These are phyloP conservation scores for Thecamonas trahens DNA, from an alignment of 78 protist genomes.

Conservation along the genomic window DNA sequence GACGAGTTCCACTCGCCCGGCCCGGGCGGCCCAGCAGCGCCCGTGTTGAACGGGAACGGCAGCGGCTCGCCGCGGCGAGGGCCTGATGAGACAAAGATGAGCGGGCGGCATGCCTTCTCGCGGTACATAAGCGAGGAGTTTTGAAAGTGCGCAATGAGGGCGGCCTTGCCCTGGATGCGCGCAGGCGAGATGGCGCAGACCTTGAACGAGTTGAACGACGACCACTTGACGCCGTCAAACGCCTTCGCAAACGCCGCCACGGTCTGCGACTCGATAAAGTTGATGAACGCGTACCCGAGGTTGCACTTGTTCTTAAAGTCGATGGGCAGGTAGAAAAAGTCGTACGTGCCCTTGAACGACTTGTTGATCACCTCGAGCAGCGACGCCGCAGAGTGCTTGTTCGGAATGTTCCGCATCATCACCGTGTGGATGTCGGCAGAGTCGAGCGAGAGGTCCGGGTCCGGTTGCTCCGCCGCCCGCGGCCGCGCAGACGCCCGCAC, in stretches of 20 bases:
- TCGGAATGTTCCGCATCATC: conserved; percentile 56
- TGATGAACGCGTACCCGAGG: conserved; percentile 53
- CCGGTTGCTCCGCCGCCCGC: too few relatives aligned
- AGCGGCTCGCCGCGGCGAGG: neutral
- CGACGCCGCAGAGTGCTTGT: conserved; percentile 29
- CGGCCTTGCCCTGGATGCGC: conserved; percentile 23
- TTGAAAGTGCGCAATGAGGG: conserved; percentile 31
- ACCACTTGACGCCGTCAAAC: conserved; percentile 21
- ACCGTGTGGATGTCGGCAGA: too few relatives aligned
- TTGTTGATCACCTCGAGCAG: conserved; percentile 18
- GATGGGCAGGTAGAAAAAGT: conserved; percentile 49
- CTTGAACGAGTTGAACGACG: conserved; percentile 35
- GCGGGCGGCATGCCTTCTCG: conserved; percentile 16
- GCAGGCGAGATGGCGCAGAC: conserved; percentile 25
- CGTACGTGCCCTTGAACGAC: conserved; percentile 4
- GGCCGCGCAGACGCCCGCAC: too few relatives aligned
- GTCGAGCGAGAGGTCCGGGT: too few relatives aligned
- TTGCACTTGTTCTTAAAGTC: conserved; percentile 49
- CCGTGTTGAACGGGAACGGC: neutral
- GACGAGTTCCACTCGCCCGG: too few relatives aligned
- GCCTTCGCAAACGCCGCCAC: neutral
- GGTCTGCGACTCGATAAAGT: neutral
- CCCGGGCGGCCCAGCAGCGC: too few relatives aligned
- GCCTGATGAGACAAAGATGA: conserved; percentile 3
- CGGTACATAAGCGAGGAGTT: conserved; percentile 8